A percentile compares a stretch with the other conserved stretches of the same genome.
Evolutionary conservation across 257 asterid genomes (phyloP).

Genomic region (Capsicum chinense): DNA sequence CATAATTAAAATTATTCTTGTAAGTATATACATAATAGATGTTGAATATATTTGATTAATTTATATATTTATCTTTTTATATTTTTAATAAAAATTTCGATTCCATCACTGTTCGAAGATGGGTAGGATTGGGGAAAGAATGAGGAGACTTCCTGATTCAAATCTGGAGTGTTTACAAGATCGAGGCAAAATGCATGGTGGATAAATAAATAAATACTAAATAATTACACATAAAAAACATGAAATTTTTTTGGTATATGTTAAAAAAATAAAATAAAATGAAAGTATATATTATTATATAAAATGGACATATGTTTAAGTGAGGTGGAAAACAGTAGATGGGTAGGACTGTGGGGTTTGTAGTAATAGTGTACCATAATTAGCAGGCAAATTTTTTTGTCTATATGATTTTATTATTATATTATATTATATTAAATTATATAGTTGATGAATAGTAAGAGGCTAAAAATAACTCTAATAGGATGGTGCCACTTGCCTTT

Average conservation of each 20-base stretch:
- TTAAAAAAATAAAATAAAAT: not conserved
- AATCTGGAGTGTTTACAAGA: slow-evolving; percentile 29
- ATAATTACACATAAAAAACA: slow-evolving; percentile 18
- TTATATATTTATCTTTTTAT: too few species aligned
- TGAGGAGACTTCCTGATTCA: slow-evolving; percentile 35
- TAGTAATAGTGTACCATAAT: slow-evolving; percentile 11
- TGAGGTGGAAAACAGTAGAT: not conserved
- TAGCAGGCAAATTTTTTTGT: not conserved
- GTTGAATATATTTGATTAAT: too few species aligned
- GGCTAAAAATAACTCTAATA: not conserved
- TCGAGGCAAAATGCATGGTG: slow-evolving; percentile 31
- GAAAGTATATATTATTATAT: not conserved
- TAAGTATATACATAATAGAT: too few species aligned
- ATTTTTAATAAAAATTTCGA: too few species aligned
- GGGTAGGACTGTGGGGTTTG: not conserved
- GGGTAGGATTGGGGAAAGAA: not conserved
- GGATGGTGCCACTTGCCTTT: too few species aligned
- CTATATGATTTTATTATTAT: not conserved
- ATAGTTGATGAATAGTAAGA: not conserved
- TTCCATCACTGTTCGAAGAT: too few species aligned
- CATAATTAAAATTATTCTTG: too few species aligned
- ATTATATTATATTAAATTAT: not conserved
- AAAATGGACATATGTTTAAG: not conserved
- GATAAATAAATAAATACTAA: slow-evolving; percentile 25
- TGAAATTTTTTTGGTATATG: not conserved